Percentiles rank a stretch among this genome's conserved stretches.
Conservation (phyloP, 2,329 filamentous ascomycete genomes). For the Pyricularia sp. region DNA sequence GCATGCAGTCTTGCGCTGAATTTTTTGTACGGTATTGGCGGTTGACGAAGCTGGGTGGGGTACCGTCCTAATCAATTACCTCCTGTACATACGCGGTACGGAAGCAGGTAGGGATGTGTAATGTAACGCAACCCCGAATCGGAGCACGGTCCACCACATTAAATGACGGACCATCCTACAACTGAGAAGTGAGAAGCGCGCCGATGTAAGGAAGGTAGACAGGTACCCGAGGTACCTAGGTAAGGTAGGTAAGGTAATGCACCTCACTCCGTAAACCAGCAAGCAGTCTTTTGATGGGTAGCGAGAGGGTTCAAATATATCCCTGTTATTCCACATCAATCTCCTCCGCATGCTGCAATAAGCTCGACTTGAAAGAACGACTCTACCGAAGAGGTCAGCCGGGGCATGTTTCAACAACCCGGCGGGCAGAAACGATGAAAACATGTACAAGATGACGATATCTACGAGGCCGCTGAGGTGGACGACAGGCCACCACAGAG, state of each 20-base stretch:
- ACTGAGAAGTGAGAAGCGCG: background rate
- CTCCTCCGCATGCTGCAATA: background rate
- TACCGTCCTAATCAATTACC: too few relatives aligned
- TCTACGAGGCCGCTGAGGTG: constrained; percentile 3
- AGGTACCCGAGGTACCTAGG: background rate
- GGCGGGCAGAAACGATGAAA: constrained; percentile 1
- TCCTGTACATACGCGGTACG: too few relatives aligned
- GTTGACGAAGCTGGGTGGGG: background rate
- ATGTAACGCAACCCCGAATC: background rate
- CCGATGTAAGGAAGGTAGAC: background rate
- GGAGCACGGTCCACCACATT: background rate
- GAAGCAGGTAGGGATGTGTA: background rate
- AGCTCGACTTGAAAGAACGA: background rate
- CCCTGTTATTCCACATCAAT: too few relatives aligned
- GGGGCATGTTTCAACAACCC: background rate
- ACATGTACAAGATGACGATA: constrained; percentile 1
- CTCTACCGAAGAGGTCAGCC: background rate
- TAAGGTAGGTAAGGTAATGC: too few relatives aligned
- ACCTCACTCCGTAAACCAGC: background rate
- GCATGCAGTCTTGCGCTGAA: background rate
- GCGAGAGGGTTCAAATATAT: background rate
- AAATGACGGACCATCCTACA: background rate
- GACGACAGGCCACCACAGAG: background rate
- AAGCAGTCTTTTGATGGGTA: background rate
- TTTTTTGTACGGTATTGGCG: background rate